Evolutionary conservation across 1,284 basidiomycete genomes (phyloP).

Genomic region (Fomes fomentarius): DNA sequence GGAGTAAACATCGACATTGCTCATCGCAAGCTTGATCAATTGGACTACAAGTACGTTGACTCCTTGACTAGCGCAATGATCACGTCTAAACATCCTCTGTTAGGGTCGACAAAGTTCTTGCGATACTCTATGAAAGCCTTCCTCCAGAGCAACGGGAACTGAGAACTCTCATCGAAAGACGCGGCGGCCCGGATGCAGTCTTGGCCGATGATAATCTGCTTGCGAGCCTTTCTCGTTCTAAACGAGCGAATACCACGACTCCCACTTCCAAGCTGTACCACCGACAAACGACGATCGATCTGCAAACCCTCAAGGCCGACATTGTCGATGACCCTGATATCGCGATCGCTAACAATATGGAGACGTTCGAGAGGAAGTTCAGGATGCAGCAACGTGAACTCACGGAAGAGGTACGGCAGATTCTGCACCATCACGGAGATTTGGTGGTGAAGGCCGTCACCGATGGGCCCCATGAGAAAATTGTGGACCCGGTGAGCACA

Average conservation of each 20-base stretch:
- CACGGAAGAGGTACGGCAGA: conserved; percentile 26
- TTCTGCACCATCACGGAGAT: conserved; percentile 30
- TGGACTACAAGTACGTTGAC: conserved; percentile 33
- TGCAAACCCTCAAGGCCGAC: conserved; percentile 35
- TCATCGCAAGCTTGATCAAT: conserved; percentile 33
- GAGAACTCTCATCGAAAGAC: conserved; percentile 3
- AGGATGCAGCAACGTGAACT: conserved; percentile 36
- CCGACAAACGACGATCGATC: conserved; percentile 8
- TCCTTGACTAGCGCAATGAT: not conserved
- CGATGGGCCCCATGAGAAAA: conserved; percentile 36
- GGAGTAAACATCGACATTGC: conserved; percentile 38
- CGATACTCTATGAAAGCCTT: not conserved
- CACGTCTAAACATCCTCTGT: not conserved
- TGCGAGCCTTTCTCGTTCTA: conserved; percentile 2
- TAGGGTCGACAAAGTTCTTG: conserved; percentile 20
- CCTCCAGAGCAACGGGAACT: conserved; percentile 22
- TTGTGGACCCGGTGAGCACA: conserved; percentile 35
- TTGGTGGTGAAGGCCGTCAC: conserved; percentile 34
- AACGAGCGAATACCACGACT: not conserved
- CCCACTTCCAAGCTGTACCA: not conserved
- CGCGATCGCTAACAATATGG: conserved; percentile 31
- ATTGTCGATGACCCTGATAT: conserved; percentile 31
- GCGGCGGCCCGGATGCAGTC: conserved; percentile 12
- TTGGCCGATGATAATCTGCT: conserved; percentile 12
- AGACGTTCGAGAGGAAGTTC: conserved; percentile 37